Evolutionary conservation across 805 yeast genomes (phyloP).

Genomic region (Zygoascus tannicola): DNA sequence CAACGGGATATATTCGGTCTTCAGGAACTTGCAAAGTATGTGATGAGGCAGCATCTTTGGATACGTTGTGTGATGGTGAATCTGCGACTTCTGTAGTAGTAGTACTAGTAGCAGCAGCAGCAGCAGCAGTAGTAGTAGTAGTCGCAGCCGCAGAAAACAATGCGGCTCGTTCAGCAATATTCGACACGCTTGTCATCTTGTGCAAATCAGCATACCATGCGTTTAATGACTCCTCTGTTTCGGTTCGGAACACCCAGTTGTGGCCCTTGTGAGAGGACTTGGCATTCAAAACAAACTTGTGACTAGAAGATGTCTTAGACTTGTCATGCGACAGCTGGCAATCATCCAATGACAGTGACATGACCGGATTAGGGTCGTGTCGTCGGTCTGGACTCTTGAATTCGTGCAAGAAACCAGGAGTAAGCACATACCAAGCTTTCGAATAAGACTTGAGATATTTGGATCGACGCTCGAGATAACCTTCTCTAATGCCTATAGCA

Average conservation of each 20-base stretch:
- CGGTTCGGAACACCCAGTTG: constrained; percentile 93
- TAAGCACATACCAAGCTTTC: constrained; percentile 81
- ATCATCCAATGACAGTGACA: constrained; percentile 71
- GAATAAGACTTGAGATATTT: constrained; percentile 88
- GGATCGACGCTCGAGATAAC: constrained; percentile 79
- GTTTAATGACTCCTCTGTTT: constrained; percentile 67
- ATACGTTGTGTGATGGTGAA: not conserved
- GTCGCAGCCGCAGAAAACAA: constrained; percentile 1
- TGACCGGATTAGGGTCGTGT: constrained; percentile 70
- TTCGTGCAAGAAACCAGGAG: constrained; percentile 84
- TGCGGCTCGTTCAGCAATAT: constrained; percentile 34
- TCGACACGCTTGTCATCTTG: constrained; percentile 51
- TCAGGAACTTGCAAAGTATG: constrained; percentile 6
- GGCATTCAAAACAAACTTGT: constrained; percentile 69
- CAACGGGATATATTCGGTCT: not conserved
- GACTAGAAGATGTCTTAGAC: constrained; percentile 36
- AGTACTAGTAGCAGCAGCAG: not conserved
- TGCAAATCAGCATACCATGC: constrained; percentile 78
- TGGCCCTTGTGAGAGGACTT: constrained; percentile 76
- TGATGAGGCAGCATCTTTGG: constrained; percentile 6
- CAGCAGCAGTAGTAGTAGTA: constrained; percentile 5
- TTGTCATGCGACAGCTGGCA: constrained; percentile 78
- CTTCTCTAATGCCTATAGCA: constrained; percentile 60
- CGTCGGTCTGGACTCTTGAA: constrained; percentile 76
- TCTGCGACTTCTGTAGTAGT: not conserved